phyloP scores from a whole-genome alignment of 805 yeast species.

The Pichia sporocuriosa region DNA sequence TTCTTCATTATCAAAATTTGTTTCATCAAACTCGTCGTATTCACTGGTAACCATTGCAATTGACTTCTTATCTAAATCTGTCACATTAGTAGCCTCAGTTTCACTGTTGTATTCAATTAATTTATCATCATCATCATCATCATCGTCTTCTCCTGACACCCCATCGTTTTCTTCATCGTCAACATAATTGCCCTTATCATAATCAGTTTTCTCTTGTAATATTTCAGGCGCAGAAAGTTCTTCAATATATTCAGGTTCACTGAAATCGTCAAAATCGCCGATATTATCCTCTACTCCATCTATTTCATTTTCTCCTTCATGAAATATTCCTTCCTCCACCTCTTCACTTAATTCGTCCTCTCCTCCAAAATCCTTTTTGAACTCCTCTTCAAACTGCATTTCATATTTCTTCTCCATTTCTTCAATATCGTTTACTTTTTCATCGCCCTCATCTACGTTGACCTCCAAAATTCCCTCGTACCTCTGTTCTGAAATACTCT shows the following conservation, averaged over 20 bases:
- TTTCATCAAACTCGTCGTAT: neutral
- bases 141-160: neutral
- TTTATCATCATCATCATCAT: constrained; percentile 2
- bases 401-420: neutral
- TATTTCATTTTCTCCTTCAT: neutral
- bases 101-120: neutral
- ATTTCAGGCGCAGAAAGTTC: neutral
- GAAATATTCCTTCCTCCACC: neutral
- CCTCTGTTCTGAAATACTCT: neutral
- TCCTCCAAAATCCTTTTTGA: neutral
- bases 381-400: neutral
- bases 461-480: too few relatives aligned
- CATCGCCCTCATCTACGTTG: neutral
- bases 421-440: constrained; percentile 6
- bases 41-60: constrained; percentile 1
- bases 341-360: neutral
- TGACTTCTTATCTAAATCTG: constrained; percentile 1
- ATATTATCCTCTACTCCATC: neutral
- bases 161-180: constrained; percentile 1
- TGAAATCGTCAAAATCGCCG: constrained; percentile 1
- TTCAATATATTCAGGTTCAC: constrained; percentile 2
- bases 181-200: neutral
- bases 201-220: neutral
- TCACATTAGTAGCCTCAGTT: neutral
- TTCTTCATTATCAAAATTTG: neutral